phyloP scores from a whole-genome alignment of 78 protist species.

The Guillardia theta region DNA sequence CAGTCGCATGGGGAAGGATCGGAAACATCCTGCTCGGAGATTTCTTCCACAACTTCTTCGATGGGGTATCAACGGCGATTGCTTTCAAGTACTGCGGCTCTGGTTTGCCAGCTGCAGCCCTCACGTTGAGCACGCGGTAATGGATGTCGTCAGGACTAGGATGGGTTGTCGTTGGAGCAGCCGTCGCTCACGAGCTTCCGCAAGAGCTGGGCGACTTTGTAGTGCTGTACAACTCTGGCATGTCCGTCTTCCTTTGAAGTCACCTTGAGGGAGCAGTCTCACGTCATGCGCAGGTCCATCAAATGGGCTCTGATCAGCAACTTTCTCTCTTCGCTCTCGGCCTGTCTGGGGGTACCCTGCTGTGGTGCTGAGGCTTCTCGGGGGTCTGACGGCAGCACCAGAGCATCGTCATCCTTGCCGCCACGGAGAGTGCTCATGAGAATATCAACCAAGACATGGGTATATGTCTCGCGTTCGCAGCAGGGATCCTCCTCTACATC shows the following conservation, averaged over 20 bases:
- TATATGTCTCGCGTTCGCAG: neutral
- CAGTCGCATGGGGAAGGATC: too few species aligned
- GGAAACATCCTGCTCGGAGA: neutral
- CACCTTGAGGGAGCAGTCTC: neutral
- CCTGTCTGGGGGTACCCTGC: neutral
- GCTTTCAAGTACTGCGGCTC: neutral
- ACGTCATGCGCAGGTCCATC: neutral
- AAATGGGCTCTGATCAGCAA: neutral
- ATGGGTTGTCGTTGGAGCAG: neutral
- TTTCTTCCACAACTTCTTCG: neutral
- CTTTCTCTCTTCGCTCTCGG: neutral
- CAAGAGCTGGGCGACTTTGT: neutral
- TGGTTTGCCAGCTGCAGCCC: neutral
- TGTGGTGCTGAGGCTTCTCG: too few species aligned
- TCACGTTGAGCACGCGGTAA: neutral
- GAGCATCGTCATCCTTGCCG: neutral
- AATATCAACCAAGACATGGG: neutral
- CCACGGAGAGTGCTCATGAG: neutral
- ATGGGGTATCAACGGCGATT: neutral
- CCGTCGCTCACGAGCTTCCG: neutral
- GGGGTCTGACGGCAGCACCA: too few species aligned
- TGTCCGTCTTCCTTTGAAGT: neutral
- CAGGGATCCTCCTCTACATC: neutral
- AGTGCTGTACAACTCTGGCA: neutral
- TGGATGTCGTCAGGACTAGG: neutral